Base-by-base conservation (phyloP, 2,329 filamentous ascomycete species). In the Trichoderma guizhouense region DNA sequence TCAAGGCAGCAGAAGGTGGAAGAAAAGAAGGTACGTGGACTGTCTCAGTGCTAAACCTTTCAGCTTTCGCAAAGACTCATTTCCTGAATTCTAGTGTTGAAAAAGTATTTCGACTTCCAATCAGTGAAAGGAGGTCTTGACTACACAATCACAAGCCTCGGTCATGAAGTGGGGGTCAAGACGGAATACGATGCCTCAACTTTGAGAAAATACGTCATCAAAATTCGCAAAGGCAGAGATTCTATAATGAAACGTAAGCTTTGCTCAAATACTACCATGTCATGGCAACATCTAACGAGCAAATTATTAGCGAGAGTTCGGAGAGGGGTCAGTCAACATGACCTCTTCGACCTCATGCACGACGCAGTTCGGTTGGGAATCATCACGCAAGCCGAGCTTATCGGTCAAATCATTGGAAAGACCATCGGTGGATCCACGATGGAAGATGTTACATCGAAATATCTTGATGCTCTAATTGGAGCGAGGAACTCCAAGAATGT, bases 341-440 rank as follows among this genome's bases (percentile, higher is more conserved):
- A 65, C 47, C 36, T 71, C 9, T 71, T 71, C 32, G 69, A 60
- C 34, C 62, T 71, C 30, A 65, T 71, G 61, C 60, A 67, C 28
- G 69, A 71, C n/a, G 39, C 61, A 3, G 51, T 71, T 62, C 69
- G 69, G 28, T 21, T 71, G 12, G 51, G 61, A 30, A 67, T 71
- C 18, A 71, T 71, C 51, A 55, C 60, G 7, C 60, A 71, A 15
- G 69, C 61, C 24, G 61, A 71, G 43, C 30, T 71, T n/a, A 39
- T 71, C 39, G 69, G 61, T 5, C 21, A 57, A 32, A 34, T 67
- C 61, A 62, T 71, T 14, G 51, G 61, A 15, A 39, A 71, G 61
- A 67, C 69, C 2, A 53, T 71, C 5, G 69, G 69, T 9, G 69
- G 61, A 9, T 71, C 69, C 15, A 68, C 53, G 14, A 53, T 63